Evolutionary conservation across 108 stramenopile species (phyloP).

Genomic region (Chaetoceros tenuissimus): DNA sequence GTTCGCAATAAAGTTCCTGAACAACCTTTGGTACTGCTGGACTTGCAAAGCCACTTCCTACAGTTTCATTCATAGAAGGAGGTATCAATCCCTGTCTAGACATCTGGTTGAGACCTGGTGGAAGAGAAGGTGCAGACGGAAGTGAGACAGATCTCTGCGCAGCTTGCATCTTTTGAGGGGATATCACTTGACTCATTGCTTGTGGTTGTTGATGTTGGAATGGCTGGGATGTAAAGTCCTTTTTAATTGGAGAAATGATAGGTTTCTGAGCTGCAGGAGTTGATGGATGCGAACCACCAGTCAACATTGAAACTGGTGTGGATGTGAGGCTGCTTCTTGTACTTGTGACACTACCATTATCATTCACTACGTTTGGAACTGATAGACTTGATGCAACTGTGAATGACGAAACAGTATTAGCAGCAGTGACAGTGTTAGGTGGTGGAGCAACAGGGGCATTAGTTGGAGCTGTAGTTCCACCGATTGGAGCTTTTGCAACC

Average conservation of each 20-base stretch:
- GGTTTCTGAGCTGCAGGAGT: not conserved
- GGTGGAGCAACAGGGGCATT: slow-evolving; percentile 7
- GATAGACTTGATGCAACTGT: not conserved
- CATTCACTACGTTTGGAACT: not conserved
- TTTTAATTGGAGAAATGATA: not conserved
- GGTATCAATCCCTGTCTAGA: slow-evolving; percentile 6
- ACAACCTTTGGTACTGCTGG: not conserved
- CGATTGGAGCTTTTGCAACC: slow-evolving; percentile 61
- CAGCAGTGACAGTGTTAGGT: slow-evolving; percentile 3
- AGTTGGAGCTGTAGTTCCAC: slow-evolving; percentile 21
- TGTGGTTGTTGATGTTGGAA: not conserved
- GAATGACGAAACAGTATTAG: not conserved
- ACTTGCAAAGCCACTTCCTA: slow-evolving; percentile 3
- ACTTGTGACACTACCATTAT: not conserved
- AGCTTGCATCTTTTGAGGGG: not conserved
- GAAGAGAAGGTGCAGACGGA: no score
- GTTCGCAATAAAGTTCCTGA: slow-evolving; percentile 49
- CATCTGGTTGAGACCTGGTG: no score
- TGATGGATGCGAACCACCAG: not conserved
- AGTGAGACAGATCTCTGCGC: not conserved
- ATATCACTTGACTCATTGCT: not conserved
- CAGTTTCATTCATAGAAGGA: slow-evolving; percentile 1
- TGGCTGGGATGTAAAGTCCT: not conserved
- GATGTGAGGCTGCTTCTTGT: not conserved
- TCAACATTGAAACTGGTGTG: not conserved